These are phyloP conservation scores for Trichopus zeylanicus DNA, from an alignment of 116 monocot species.

Conservation along the genomic window DNA sequence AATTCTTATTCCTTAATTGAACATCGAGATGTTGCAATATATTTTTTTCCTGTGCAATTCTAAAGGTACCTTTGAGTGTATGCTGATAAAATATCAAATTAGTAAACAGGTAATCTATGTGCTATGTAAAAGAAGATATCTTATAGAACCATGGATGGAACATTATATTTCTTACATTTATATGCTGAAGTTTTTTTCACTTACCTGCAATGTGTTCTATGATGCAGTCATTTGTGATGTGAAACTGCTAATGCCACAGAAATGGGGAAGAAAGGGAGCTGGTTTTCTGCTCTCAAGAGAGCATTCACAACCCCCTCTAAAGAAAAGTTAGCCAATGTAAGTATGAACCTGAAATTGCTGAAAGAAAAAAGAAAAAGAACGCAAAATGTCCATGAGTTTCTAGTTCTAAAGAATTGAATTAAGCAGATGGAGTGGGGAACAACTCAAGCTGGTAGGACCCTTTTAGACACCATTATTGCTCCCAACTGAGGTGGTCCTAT, in stretches of 20 bases:
- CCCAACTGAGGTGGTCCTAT: neutral
- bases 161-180: neutral
- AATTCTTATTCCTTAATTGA: no score
- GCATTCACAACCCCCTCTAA: slow-evolving; percentile 57
- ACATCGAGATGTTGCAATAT: no score
- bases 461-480: neutral
- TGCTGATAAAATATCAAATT: no score
- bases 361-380: no score
- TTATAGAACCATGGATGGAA: neutral
- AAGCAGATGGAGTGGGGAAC: no score
- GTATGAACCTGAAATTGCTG: no score
- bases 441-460: neutral
- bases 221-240: slow-evolving; percentile 15
- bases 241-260: slow-evolving; percentile 24
- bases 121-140: no score
- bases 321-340: slow-evolving; percentile 36
- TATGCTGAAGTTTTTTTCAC: neutral
- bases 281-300: slow-evolving; percentile 68
- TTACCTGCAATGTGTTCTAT: neutral
- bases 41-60: no score
- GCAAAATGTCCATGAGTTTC: no score
- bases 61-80: no score
- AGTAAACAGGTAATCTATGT: no score
- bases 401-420: no score
- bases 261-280: slow-evolving; percentile 80